Base-by-base conservation (phyloP, 73 alveolate species). In the Symbiodinium pilosum region DNA sequence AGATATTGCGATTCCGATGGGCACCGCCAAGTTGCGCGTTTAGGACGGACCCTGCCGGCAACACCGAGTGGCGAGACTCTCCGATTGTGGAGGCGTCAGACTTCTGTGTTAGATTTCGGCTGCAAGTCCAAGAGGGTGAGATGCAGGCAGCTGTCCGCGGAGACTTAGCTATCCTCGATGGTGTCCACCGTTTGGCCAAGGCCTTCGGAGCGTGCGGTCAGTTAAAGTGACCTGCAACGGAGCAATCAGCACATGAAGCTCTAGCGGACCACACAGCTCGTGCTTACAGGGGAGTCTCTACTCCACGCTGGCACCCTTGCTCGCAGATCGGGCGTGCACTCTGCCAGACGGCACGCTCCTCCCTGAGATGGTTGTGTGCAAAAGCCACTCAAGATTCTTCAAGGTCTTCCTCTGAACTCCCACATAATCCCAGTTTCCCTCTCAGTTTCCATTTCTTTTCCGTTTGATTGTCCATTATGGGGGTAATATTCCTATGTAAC, bases 21-120 rank as follows among this genome's bases (percentile, higher is more conserved):
- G 59, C 21, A 47, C 21, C 59, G 59, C 21, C 6, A 64, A 9
- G 0, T 6, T 21, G 21, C 32, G 44, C 14, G 30, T 59, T 56
- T n/a, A 87, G 94, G 94, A 87, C 94, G 21, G 94, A 87, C 34
- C 94, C 94, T 3, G 41, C 41, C 85, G 94, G 94, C n/a, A 87
- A 87, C 69, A 87, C 94, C 6, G 69, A 52, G 38, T 87, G 94
- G 94, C 20, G 43, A 43, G 94, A 87, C 64, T 87, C 94, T 21
- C 86, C 94, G 28, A 8, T 87, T 42, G 94, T 87, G 69, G 85
- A 87, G 93, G 93, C 71, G 18, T 8, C 2, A 18, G 44, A 30
- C 42, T 28, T 51, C 28, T 8, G 81, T 43, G 43, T 39, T 40
- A 18, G 34, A 24, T 14, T 38, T 39, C 54, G 36, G 36, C 39